Base-by-base conservation (phyloP, 2,329 filamentous ascomycete species). In the Westerdykella sp. region DNA sequence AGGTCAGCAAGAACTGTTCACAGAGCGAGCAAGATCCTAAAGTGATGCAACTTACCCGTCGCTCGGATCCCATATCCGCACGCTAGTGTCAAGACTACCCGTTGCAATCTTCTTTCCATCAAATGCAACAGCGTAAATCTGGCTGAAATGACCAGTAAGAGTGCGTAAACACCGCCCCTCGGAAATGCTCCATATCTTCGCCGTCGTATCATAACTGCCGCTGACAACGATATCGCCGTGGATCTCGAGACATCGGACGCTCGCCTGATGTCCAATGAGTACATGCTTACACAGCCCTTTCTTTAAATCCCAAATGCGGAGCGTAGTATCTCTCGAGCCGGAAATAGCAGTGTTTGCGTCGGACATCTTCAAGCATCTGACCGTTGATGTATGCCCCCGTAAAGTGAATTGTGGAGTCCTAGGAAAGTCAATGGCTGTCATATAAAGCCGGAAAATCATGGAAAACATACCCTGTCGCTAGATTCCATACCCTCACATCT, bases 121-220 rank as follows among this genome's bases (percentile, higher is more conserved):
- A 68, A 97, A 98, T 1, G 93, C 93, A 63, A 98, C 95, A 15
- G 93, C 93, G 65, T 98, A 98, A 45, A 98, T 98, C 64, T 98
- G 93, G 63, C 91, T 97, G 69, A 96, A 98, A 68, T 98, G 93
- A 0, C 93, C 93, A 36, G 85, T 83, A 32, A 98, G 75, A 0
- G 89, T 96, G 54, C 91, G 84, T 42, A 97, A 73, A 66, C 93
- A 98, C 49, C 88, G 83, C 23, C 93, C 93, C 69, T 96, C 87
- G 2, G 88, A 95, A 41, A 98, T 97, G 66, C 87, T 96, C 93
- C 93, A 98, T 44, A 98, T 91, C 56, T 89, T 85, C 16, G 93
- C 93, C 16, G 88, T 96, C 6, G 93, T 96, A 65, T 98, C 93
- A 69, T 98, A 98, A 67, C 89, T 95, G 44, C 93, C 93, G 23